A percentile compares a stretch with the other conserved stretches of the same genome.
These are phyloP conservation scores for Myxozyma neotropica DNA, from an alignment of 805 yeast genomes.

Conservation along the genomic window DNA sequence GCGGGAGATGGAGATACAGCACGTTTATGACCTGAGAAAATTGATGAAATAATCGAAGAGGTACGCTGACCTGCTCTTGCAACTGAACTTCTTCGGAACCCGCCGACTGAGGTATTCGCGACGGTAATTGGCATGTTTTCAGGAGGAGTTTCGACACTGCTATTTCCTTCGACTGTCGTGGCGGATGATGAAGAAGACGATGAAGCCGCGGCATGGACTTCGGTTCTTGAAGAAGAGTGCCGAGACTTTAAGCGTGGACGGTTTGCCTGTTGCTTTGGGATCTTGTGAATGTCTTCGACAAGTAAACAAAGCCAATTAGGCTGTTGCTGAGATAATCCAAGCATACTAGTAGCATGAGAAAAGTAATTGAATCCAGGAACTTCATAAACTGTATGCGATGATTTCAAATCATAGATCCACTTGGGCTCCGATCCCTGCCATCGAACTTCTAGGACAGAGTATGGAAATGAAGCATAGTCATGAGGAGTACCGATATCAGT, in stretches of 20 bases:
- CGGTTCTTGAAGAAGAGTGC: background rate
- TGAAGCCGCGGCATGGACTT: background rate
- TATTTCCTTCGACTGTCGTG: slow-evolving; percentile 13
- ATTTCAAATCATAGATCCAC: slow-evolving; percentile 46
- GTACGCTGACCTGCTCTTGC: slow-evolving; percentile 4
- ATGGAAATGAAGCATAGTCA: slow-evolving; percentile 46
- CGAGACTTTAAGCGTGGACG: background rate
- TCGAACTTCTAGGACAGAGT: slow-evolving; percentile 53
- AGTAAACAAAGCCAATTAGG: slow-evolving; percentile 49
- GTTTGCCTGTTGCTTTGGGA: slow-evolving; percentile 41
- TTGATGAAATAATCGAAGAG: slow-evolving; percentile 16
- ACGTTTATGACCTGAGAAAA: slow-evolving; percentile 1
- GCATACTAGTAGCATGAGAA: slow-evolving; percentile 43
- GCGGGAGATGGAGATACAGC: slow-evolving; percentile 2
- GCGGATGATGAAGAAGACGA: slow-evolving; percentile 25
- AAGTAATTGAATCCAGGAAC: slow-evolving; percentile 49
- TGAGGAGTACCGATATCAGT: slow-evolving; percentile 15
- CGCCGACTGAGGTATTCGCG: background rate
- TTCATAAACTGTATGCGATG: slow-evolving; percentile 53
- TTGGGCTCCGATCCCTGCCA: slow-evolving; percentile 48
- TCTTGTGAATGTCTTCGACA: slow-evolving; percentile 51
- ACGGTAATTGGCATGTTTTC: slow-evolving; percentile 16
- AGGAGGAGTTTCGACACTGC: slow-evolving; percentile 29
- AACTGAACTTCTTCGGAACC: background rate
- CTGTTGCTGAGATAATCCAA: slow-evolving; percentile 41